These are phyloP conservation scores for Calonectria crousiana DNA, from an alignment of 2,329 filamentous ascomycete species.

Conservation along the genomic window DNA sequence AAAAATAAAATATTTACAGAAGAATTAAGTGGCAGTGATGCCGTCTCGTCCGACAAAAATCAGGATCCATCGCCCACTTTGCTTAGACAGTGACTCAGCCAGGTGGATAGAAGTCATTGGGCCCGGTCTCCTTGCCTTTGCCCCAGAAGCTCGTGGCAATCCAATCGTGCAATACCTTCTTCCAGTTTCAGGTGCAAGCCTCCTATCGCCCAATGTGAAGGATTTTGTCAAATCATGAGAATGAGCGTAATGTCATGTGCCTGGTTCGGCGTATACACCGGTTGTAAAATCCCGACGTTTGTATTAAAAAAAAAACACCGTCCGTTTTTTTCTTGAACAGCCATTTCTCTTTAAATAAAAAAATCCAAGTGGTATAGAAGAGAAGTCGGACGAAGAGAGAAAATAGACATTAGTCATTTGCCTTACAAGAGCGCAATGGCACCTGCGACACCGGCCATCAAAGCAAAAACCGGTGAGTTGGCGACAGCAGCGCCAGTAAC, in stretches of 20 bases:
- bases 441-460: conserved; percentile 54
- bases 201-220: not conserved
- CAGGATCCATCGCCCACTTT: not conserved
- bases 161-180: not conserved
- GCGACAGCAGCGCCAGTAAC: conserved; percentile 47
- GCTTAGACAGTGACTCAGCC: not conserved
- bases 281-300: not conserved
- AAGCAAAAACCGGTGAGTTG: conserved; percentile 50
- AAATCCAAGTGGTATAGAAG: not conserved
- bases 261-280: not conserved
- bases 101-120: not conserved
- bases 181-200: not conserved
- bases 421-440: conserved; percentile 52
- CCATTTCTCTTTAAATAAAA: not conserved
- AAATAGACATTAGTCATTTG: not conserved
- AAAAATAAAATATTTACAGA: conserved; percentile 12
- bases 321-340: not conserved
- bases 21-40: conserved; percentile 22
- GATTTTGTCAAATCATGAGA: conserved; percentile 4
- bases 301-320: not conserved
- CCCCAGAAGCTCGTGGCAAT: too few relatives aligned
- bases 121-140: not conserved
- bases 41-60: not conserved
- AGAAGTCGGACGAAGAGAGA: not conserved
- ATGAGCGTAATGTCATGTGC: conserved; percentile 11